These are phyloP conservation scores for Ambrosiella beaveri DNA, from an alignment of 2,329 filamentous ascomycete species.

Conservation along the genomic window DNA sequence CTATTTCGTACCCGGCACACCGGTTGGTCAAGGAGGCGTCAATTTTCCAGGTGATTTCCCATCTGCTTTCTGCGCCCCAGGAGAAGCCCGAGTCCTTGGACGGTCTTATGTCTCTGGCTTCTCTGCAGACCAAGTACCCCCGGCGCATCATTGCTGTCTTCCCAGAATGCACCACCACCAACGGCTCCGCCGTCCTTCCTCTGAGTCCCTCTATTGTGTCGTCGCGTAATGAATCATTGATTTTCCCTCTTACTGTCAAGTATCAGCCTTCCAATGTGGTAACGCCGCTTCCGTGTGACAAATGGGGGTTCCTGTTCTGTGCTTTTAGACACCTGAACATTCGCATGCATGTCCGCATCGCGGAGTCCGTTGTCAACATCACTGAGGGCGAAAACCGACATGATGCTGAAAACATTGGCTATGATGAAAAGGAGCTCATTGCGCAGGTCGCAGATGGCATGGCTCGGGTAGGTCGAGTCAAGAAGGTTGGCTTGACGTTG, in stretches of 20 bases:
- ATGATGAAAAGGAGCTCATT: constrained; percentile 51
- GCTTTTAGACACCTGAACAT: constrained; percentile 73
- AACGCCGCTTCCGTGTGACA: constrained; percentile 30
- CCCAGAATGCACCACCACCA: constrained; percentile 86
- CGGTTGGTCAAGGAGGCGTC: constrained; percentile 60
- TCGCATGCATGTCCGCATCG: constrained; percentile 79
- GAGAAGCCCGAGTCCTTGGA: constrained; percentile 27
- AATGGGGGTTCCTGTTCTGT: constrained; percentile 67
- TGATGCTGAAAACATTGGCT: constrained; percentile 19
- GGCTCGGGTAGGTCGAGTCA: constrained; percentile 72
- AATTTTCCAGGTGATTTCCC: constrained; percentile 55
- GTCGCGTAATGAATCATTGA: constrained; percentile 47
- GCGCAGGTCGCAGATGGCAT: constrained; percentile 71
- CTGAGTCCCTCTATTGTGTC: constrained; percentile 62
- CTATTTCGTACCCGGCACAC: constrained; percentile 60
- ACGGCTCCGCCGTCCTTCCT: constrained; percentile 75
- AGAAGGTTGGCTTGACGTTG: constrained; percentile 70
- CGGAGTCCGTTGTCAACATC: constrained; percentile 48
- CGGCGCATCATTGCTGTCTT: constrained; percentile 69
- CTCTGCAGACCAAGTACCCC: constrained; percentile 51
- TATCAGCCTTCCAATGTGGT: constrained; percentile 71
- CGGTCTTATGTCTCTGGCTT: constrained; percentile 41
- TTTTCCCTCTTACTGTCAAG: constrained; percentile 80
- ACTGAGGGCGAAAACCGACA: constrained; percentile 20
- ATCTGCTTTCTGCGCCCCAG: constrained; percentile 48